Evolutionary conservation across 805 yeast genomes (phyloP).

Genomic region (Starmera pachycereana): DNA sequence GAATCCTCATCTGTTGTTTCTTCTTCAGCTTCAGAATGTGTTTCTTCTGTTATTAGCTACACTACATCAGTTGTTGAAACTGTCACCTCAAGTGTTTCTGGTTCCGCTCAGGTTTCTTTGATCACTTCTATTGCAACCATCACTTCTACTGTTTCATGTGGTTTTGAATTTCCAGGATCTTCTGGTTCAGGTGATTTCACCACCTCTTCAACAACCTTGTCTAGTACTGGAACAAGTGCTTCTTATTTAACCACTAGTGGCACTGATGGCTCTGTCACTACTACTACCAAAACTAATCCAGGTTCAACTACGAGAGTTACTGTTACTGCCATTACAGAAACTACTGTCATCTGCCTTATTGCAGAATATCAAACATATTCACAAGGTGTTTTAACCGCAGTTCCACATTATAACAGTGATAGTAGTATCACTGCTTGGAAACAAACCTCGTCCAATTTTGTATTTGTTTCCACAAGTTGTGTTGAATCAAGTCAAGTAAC

Average conservation of each 20-base stretch:
- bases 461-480: conserved; percentile 14
- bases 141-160: neutral
- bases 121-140: neutral
- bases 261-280: neutral
- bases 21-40: too few relatives aligned
- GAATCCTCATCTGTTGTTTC: too few relatives aligned
- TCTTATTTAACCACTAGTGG: neutral
- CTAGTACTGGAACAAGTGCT: neutral
- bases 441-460: conserved; percentile 6
- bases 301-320: neutral
- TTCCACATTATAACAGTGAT: conserved; percentile 11
- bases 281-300: neutral
- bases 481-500: conserved; percentile 10
- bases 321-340: conserved; percentile 10
- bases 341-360: conserved; percentile 12
- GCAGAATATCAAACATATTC: conserved; percentile 16
- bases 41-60: too few relatives aligned
- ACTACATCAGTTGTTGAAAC: too few relatives aligned
- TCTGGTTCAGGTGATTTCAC: neutral
- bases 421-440: conserved; percentile 16
- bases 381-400: conserved; percentile 11
- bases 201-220: neutral
- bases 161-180: neutral
- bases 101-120: too few relatives aligned
- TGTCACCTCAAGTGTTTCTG: too few relatives aligned